A percentile compares a stretch with the other conserved stretches of the same genome.
Evolutionary conservation across 805 yeast species (phyloP).

Genomic region (Yarrowia yakushimensis): DNA sequence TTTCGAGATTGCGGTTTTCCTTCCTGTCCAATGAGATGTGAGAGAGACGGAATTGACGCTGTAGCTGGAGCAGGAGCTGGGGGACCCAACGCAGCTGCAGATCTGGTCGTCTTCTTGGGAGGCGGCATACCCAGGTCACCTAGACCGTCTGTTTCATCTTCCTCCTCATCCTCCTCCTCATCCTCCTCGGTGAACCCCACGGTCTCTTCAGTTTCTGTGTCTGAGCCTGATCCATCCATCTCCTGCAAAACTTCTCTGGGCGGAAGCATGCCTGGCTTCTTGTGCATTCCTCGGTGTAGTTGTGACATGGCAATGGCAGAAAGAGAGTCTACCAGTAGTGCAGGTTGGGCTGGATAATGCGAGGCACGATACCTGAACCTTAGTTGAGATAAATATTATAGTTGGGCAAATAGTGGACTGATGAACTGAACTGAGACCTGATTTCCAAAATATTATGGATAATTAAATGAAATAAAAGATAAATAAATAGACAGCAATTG

Average conservation of each 20-base stretch:
- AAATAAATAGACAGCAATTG: background rate
- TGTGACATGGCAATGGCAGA: background rate
- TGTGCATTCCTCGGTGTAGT: conserved; percentile 17
- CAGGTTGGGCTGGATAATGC: background rate
- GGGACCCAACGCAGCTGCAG: background rate
- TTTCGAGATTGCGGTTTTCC: background rate
- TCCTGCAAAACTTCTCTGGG: conserved; percentile 3
- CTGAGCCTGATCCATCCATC: conserved; percentile 10
- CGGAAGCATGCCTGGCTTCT: conserved; percentile 6
- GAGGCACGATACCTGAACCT: conserved; percentile 5
- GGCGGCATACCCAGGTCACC: conserved; percentile 16
- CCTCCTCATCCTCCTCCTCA: background rate
- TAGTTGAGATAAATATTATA: background rate
- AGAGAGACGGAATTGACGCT: background rate
- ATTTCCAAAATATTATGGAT: too few relatives aligned
- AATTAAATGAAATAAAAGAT: background rate
- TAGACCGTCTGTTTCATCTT: background rate
- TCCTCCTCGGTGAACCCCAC: background rate
- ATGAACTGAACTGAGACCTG: background rate
- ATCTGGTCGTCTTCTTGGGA: background rate
- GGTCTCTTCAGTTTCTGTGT: conserved; percentile 15
- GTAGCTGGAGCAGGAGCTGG: background rate
- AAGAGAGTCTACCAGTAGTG: background rate
- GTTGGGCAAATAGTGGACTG: background rate
- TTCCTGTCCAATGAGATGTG: background rate